phyloP scores from a whole-genome alignment of 176 grass and related monocot species.

The Zoysia pacifica region DNA sequence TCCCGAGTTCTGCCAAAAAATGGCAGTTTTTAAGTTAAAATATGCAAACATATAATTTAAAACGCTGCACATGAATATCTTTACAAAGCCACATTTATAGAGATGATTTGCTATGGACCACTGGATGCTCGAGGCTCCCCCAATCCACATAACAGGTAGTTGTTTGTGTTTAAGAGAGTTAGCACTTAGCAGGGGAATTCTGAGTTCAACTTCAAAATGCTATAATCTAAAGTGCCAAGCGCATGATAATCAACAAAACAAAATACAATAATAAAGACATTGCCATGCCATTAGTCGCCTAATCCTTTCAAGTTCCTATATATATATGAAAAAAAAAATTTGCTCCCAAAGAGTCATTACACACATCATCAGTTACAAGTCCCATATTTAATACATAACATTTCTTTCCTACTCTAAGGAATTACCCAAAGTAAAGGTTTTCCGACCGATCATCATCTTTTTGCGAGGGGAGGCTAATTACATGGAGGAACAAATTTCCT shows the following conservation, averaged over 20 bases:
- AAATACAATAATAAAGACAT: neutral
- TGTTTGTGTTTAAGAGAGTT: neutral
- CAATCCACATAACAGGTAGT: neutral
- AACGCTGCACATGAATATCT: neutral
- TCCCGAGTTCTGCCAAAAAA: slow-evolving; percentile 10
- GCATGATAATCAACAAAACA: neutral
- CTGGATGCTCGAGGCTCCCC: neutral
- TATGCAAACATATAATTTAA: neutral
- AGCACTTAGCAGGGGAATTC: neutral
- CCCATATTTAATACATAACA: neutral
- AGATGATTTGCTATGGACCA: neutral
- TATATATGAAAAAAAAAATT: neutral
- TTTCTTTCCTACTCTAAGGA: neutral
- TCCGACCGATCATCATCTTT: neutral
- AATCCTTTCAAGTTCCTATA: neutral
- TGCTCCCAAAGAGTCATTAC: neutral
- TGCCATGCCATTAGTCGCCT: neutral
- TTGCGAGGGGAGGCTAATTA: neutral
- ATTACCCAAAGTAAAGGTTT: neutral
- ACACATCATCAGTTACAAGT: neutral
- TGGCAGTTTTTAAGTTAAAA: neutral
- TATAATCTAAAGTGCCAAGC: neutral
- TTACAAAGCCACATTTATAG: neutral
- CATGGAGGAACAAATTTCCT: neutral
- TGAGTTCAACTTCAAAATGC: neutral